Conservation (phyloP, 352 stramenopile genomes). For the Achlya hypogyna region DNA sequence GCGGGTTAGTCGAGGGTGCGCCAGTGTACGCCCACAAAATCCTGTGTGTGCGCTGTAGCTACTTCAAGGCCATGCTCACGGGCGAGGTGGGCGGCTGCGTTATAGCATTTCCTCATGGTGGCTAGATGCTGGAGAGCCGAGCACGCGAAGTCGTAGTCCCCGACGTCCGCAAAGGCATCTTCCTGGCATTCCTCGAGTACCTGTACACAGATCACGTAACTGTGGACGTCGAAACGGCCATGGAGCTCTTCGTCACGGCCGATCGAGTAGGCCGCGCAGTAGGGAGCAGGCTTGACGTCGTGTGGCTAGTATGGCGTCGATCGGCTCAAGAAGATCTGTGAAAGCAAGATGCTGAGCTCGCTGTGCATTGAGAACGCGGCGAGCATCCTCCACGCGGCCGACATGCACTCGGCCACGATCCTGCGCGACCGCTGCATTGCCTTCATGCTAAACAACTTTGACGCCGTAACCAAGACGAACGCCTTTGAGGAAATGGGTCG, state of each 20-base stretch:
- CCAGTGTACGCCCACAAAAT: slow-evolving; percentile 87
- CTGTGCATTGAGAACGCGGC: slow-evolving; percentile 95
- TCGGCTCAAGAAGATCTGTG: slow-evolving; percentile 89
- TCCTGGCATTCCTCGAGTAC: slow-evolving; percentile 92
- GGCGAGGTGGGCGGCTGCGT: slow-evolving; percentile 36
- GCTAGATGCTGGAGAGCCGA: slow-evolving; percentile 86
- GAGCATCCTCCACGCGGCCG: slow-evolving; percentile 93
- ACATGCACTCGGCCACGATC: slow-evolving; percentile 90
- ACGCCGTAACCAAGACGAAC: slow-evolving; percentile 92
- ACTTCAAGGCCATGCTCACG: slow-evolving; percentile 89
- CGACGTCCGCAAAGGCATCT: slow-evolving; percentile 86
- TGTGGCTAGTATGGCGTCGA: slow-evolving; percentile 64
- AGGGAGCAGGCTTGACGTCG: background rate
- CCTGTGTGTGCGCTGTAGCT: slow-evolving; percentile 89
- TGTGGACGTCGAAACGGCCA: slow-evolving; percentile 84
- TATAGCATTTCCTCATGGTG: background rate
- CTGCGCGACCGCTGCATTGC: slow-evolving; percentile 92
- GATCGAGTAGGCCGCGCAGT: slow-evolving; percentile 47
- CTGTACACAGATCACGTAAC: slow-evolving; percentile 94
- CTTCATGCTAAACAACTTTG: slow-evolving; percentile 97
- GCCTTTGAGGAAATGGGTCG: slow-evolving; percentile 98
- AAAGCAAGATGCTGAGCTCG: slow-evolving; percentile 92
- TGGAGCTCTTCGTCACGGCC: slow-evolving; percentile 91
- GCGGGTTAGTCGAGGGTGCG: slow-evolving; percentile 63
- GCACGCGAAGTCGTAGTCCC: slow-evolving; percentile 87